Evolutionary conservation across 2,329 filamentous ascomycete genomes (phyloP).

Genomic region (Diaporthe longicolla): DNA sequence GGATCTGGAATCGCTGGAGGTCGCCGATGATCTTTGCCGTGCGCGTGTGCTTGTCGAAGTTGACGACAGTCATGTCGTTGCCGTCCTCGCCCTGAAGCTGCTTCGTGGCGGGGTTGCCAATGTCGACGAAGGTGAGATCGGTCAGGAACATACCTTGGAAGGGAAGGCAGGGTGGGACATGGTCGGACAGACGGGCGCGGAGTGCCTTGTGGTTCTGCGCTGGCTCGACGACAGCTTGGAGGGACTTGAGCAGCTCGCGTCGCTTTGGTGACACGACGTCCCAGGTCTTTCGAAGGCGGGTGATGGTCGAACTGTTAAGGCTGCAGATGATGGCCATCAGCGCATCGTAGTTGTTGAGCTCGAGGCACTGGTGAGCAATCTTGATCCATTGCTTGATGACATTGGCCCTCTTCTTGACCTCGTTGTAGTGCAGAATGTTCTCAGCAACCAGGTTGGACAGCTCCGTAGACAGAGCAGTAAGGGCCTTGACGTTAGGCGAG

Average conservation of each 20-base stretch:
- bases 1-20: slow-evolving; percentile 95
- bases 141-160: slow-evolving; percentile 98
- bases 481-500: slow-evolving; percentile 91
- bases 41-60: slow-evolving; percentile 96
- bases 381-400: slow-evolving; percentile 99
- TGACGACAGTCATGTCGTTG: slow-evolving; percentile 82
- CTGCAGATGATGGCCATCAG: slow-evolving; percentile 98
- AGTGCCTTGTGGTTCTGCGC: slow-evolving; percentile 92
- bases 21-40: slow-evolving; percentile 97
- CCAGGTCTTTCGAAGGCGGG: slow-evolving; percentile 91
- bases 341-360: slow-evolving; percentile 95
- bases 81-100: slow-evolving; percentile 71
- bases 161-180: slow-evolving; percentile 91
- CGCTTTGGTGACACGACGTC: slow-evolving; percentile 88
- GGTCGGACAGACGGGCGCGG: slow-evolving; percentile 84
- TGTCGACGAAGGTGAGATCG: slow-evolving; percentile 95
- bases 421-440: slow-evolving; percentile 88
- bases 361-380: slow-evolving; percentile 86
- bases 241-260: slow-evolving; percentile 81
- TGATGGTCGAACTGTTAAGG: slow-evolving; percentile 91
- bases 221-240: slow-evolving; percentile 89
- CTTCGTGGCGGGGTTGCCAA: slow-evolving; percentile 90
- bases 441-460: slow-evolving; percentile 94
- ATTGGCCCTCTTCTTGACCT: slow-evolving; percentile 90
- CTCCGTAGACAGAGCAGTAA: slow-evolving; percentile 93